Evolutionary conservation across 805 yeast genomes (phyloP).

Genomic region (Candida insectorum): DNA sequence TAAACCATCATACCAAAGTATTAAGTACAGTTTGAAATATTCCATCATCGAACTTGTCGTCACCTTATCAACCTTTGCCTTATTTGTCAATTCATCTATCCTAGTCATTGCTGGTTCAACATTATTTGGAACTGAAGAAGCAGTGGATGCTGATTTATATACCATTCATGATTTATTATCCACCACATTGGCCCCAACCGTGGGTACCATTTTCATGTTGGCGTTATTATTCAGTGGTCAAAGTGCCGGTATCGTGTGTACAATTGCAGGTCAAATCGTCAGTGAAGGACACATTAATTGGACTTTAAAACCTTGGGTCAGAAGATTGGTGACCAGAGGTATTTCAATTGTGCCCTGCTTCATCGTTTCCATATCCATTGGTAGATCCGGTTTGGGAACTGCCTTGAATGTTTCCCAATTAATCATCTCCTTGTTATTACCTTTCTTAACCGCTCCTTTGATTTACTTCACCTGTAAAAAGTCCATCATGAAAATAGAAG

Average conservation of each 20-base stretch:
- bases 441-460: conserved; percentile 81
- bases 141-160: conserved; percentile 77
- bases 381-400: conserved; percentile 64
- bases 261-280: conserved; percentile 90
- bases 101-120: conserved; percentile 80
- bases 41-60: conserved; percentile 69
- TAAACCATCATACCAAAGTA: conserved; percentile 70
- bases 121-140: conserved; percentile 65
- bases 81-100: conserved; percentile 84
- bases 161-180: conserved; percentile 68
- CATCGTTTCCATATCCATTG: conserved; percentile 65
- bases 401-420: conserved; percentile 88
- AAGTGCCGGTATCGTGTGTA: conserved; percentile 89
- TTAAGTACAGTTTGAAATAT: conserved; percentile 65
- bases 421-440: conserved; percentile 74
- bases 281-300: conserved; percentile 87
- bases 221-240: conserved; percentile 85
- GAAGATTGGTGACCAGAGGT: conserved; percentile 73
- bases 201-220: conserved; percentile 80
- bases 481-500: conserved; percentile 61
- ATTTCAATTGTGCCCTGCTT: conserved; percentile 83
- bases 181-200: conserved; percentile 61
- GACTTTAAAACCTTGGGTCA: conserved; percentile 75
- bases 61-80: conserved; percentile 74
- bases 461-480: conserved; percentile 75